A percentile compares a stretch with the other conserved stretches of the same genome.
phyloP scores from a whole-genome alignment of 257 asterid species.

The Solanum virginianum region DNA sequence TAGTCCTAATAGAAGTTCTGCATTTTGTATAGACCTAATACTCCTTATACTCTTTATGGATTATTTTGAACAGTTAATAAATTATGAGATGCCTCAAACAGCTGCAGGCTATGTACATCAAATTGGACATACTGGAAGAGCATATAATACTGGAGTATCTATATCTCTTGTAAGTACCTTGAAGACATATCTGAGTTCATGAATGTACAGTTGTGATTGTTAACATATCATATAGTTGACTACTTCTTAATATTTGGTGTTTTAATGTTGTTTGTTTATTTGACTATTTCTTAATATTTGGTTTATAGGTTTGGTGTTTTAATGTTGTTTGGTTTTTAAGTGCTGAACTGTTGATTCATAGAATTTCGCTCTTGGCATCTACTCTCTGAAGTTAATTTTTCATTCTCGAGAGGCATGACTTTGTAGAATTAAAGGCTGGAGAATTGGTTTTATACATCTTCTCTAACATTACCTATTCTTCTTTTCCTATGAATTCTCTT shows the following conservation, averaged over 20 bases:
- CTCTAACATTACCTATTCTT: neutral
- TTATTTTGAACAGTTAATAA: conserved; percentile 48
- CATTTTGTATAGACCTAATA: neutral
- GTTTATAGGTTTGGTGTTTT: neutral
- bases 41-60: neutral
- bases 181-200: neutral
- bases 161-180: conserved; percentile 72
- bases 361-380: neutral
- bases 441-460: neutral
- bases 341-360: neutral
- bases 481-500: neutral
- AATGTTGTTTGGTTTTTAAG: neutral
- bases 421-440: neutral
- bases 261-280: neutral
- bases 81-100: conserved; percentile 79
- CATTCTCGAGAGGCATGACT: neutral
- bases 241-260: neutral
- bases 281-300: neutral
- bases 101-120: conserved; percentile 94
- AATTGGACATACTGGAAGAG: conserved; percentile 97
- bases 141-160: conserved; percentile 86
- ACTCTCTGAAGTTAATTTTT: neutral
- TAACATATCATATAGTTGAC: neutral
- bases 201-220: neutral
- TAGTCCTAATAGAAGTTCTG: neutral